Evolutionary conservation across 192 early-diverging fungal species (phyloP).

Genomic region (Mortierella antarctica): DNA sequence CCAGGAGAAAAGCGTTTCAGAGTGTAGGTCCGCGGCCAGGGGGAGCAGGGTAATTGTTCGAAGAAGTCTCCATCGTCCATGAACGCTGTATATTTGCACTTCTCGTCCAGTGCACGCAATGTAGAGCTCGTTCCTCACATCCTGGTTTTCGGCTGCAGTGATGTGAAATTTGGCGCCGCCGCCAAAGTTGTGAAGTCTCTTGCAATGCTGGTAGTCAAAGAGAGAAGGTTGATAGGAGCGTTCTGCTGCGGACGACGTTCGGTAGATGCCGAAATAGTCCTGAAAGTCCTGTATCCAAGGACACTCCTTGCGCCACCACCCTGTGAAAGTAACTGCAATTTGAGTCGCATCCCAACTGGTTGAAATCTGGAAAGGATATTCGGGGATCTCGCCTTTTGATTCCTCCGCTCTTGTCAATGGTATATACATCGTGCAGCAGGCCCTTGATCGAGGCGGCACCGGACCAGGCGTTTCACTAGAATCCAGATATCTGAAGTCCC

Average conservation of each 20-base stretch:
- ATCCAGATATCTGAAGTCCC: too few relatives aligned
- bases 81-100: not conserved
- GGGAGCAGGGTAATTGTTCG: slow-evolving; percentile 1
- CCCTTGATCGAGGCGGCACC: too few relatives aligned
- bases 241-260: not conserved
- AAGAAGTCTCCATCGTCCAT: not conserved
- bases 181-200: not conserved
- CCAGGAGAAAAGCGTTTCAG: too few relatives aligned
- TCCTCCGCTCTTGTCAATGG: too few relatives aligned
- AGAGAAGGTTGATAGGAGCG: not conserved
- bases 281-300: not conserved
- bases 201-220: not conserved
- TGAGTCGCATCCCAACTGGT: not conserved
- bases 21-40: not conserved
- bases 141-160: not conserved
- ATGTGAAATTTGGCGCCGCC: slow-evolving; percentile 3
- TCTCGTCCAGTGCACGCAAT: slow-evolving; percentile 5
- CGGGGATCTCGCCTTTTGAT: too few relatives aligned
- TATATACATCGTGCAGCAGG: too few relatives aligned
- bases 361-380: not conserved
- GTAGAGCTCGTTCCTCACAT: not conserved
- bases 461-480: too few relatives aligned
- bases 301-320: not conserved
- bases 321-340: not conserved
- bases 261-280: not conserved